Evolutionary conservation across 768 basidiomycete genomes (phyloP).

Genomic region (Xerocomus brunneocitrinus): DNA sequence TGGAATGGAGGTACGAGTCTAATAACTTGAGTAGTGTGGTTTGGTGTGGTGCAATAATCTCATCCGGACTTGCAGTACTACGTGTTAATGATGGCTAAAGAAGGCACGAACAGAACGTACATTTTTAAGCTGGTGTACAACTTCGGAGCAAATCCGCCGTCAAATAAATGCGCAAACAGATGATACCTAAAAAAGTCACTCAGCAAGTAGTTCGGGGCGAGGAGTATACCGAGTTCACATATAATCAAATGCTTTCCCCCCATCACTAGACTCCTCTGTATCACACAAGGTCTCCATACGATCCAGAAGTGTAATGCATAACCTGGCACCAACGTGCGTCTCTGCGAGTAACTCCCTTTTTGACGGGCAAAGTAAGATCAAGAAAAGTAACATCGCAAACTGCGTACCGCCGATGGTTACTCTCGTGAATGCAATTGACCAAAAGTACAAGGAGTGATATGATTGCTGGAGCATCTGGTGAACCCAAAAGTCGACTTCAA

Average conservation of each 20-base stretch:
- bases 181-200: conserved; percentile 46
- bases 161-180: conserved; percentile 60
- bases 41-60: conserved; percentile 79
- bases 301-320: conserved; percentile 68
- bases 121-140: conserved; percentile 58
- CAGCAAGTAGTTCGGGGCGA: conserved; percentile 5
- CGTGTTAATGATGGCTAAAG: conserved; percentile 4
- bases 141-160: conserved; percentile 51
- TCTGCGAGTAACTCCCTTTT: conserved; percentile 46
- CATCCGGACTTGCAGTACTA: conserved; percentile 46
- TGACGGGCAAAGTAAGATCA: neutral
- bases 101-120: conserved; percentile 37
- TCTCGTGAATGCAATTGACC: conserved; percentile 64
- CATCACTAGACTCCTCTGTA: conserved; percentile 57
- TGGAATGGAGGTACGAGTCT: conserved; percentile 75
- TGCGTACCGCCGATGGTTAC: conserved; percentile 51
- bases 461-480: conserved; percentile 58
- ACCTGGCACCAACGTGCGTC: conserved; percentile 53
- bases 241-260: conserved; percentile 68
- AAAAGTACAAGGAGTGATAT: conserved; percentile 65
- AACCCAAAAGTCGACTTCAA: conserved; percentile 54
- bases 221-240: conserved; percentile 43
- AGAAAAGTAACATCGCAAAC: conserved; percentile 5
- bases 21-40: conserved; percentile 83
- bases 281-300: conserved; percentile 69